These are phyloP conservation scores for Dinochytrium kinnereticum DNA, from an alignment of 371 early-diverging fungal species.

Conservation along the genomic window DNA sequence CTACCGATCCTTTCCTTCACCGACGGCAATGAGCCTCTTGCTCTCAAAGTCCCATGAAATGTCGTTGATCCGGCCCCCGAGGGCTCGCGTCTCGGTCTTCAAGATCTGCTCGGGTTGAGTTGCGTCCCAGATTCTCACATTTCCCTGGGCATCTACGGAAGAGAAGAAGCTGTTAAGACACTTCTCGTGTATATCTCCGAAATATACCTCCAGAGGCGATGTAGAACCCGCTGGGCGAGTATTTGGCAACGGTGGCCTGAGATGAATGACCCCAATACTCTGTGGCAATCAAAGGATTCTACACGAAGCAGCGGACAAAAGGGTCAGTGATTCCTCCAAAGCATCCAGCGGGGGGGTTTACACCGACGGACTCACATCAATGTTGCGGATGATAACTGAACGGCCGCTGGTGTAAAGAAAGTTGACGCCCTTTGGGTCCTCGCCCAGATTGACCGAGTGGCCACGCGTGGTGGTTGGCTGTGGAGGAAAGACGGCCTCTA, in stretches of 20 bases:
- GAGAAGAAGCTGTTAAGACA: not conserved
- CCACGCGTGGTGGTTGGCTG: conserved; percentile 84
- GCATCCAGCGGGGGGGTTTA: no score
- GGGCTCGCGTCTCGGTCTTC: conserved; percentile 77
- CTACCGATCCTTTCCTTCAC: conserved; percentile 88
- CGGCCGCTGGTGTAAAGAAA: conserved; percentile 91
- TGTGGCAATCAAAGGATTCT: conserved; percentile 81
- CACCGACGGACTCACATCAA: conserved; percentile 62
- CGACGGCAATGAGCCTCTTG: conserved; percentile 93
- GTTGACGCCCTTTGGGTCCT: conserved; percentile 84
- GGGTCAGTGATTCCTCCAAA: no score
- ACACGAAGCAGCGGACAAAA: not conserved
- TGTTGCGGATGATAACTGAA: conserved; percentile 83
- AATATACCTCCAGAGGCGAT: conserved; percentile 88
- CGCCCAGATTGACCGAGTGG: conserved; percentile 77
- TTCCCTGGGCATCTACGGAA: conserved; percentile 77
- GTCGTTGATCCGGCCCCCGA: conserved; percentile 84
- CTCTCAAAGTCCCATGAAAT: conserved; percentile 95
- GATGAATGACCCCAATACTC: conserved; percentile 86
- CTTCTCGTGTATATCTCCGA: conserved; percentile 18
- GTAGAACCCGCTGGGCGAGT: conserved; percentile 92
- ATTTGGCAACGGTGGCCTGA: conserved; percentile 84
- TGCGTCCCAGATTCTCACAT: conserved; percentile 94
- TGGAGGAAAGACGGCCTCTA: conserved; percentile 63
- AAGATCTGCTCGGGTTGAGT: conserved; percentile 81